Base-by-base conservation (phyloP, 345 rosid species). In the Populus pruinosa region DNA sequence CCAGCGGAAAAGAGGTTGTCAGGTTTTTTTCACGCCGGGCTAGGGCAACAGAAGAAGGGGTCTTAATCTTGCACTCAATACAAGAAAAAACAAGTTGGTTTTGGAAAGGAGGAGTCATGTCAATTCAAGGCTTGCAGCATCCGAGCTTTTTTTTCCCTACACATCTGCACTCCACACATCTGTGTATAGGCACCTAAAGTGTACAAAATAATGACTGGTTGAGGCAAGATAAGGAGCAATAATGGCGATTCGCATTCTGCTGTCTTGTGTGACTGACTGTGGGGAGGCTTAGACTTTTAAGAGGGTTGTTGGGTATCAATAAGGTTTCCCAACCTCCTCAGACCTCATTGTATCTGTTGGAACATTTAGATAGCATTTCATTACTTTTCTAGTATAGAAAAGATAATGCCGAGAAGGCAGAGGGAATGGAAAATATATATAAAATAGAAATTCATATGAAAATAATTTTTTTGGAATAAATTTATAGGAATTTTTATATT, bases 41-140 rank as follows among this genome's bases (percentile, higher is more conserved):
- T 25, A 36, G 75, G 20, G 70, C 71, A 81, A 76, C 81, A 73
- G 71, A 69, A 23, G 76, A 18, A 75, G 50, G 21, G 39, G 78
- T 82, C 85, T 73, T 71, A 33, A 85, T 85, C 85, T 55, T 44
- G 75, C 86, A 82, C 87, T 83, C 85, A 68, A 85, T 55, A 73
- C 83, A 74, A 80, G 76, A 82, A 81, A 82, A 43, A 69, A 8
- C 5, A 31, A 64, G 69, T 4, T 69, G 72, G 55, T 36, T 71
- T 81, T 4, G 20, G 75, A 85, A 81, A 79, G 83, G 62, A 17
- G 5, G 29, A 27, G 89, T 87, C 85, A 68, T 71, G 69, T 81
- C 82, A 77, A 73, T 11, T 41, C 10, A 36, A 9, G 13, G 14
- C 18, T 76, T 47, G 38, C 55, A 71, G 76, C 78, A 75, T 80